phyloP scores from a whole-genome alignment of 805 yeast genomes.

The Sugiyamaella chiloensis region DNA sequence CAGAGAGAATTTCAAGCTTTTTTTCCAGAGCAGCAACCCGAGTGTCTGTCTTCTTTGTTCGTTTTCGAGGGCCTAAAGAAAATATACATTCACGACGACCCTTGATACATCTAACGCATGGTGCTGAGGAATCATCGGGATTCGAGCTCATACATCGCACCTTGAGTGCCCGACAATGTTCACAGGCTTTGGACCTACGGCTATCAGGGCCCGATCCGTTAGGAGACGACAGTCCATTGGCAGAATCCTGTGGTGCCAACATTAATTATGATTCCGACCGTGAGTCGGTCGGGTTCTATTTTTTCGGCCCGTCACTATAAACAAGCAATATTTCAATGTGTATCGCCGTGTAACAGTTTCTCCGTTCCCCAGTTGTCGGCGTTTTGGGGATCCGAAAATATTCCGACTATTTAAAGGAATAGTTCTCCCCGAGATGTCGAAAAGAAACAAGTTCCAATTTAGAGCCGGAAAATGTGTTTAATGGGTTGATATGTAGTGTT shows the following conservation, averaged over 20 bases:
- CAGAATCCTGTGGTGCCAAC: neutral
- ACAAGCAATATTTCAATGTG: no score
- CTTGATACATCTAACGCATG: slow-evolving; percentile 73
- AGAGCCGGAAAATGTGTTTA: no score
- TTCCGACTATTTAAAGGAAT: no score
- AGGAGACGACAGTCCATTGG: neutral
- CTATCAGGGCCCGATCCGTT: neutral
- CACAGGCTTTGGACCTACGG: slow-evolving; percentile 35
- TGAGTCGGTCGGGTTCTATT: no score
- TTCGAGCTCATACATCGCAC: slow-evolving; percentile 81
- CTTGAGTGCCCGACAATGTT: slow-evolving; percentile 69
- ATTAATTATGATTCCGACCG: no score
- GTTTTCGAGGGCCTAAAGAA: slow-evolving; percentile 57
- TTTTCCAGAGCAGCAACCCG: slow-evolving; percentile 34
- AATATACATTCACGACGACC: slow-evolving; percentile 63
- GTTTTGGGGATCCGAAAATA: no score
- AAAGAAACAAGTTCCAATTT: no score
- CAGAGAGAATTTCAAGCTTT: slow-evolving; percentile 29
- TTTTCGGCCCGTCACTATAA: no score
- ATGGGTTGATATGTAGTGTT: no score
- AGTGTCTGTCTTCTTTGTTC: slow-evolving; percentile 39
- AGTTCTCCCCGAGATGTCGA: no score
- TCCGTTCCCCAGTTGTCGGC: no score
- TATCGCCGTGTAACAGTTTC: no score
- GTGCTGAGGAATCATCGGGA: slow-evolving; percentile 51